These are phyloP conservation scores for Colletotrichum cordylinicola DNA, from an alignment of 2,329 filamentous ascomycete species.

Conservation along the genomic window DNA sequence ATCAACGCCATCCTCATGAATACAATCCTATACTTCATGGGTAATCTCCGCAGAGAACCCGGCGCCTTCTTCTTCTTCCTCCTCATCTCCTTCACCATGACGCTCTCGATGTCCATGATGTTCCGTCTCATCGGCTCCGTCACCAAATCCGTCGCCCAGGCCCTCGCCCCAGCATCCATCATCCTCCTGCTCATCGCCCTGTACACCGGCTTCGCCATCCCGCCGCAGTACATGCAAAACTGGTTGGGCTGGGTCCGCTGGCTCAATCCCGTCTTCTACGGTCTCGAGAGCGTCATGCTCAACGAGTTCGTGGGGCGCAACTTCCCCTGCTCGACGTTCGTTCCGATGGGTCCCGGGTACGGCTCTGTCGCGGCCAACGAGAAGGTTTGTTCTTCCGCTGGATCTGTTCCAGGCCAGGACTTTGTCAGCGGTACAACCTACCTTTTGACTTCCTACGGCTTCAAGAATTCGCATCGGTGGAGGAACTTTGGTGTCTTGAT, in stretches of 20 bases:
- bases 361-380: slow-evolving; percentile 28
- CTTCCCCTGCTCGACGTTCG: slow-evolving; percentile 50
- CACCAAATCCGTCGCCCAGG: slow-evolving; percentile 56
- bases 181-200: slow-evolving; percentile 50
- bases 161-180: slow-evolving; percentile 57
- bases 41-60: slow-evolving; percentile 50
- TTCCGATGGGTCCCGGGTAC: slow-evolving; percentile 34
- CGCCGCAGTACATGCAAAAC: slow-evolving; percentile 50
- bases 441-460: slow-evolving; percentile 52
- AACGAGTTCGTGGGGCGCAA: slow-evolving; percentile 62
- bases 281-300: slow-evolving; percentile 66
- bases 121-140: slow-evolving; percentile 53
- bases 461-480: slow-evolving; percentile 56
- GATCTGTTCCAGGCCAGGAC: slow-evolving; percentile 48
- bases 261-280: slow-evolving; percentile 68
- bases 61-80: slow-evolving; percentile 71
- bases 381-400: slow-evolving; percentile 53
- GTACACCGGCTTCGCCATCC: slow-evolving; percentile 54
- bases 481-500: slow-evolving; percentile 61
- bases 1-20: slow-evolving; percentile 41
- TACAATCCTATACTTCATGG: slow-evolving; percentile 47
- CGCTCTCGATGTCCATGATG: slow-evolving; percentile 69
- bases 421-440: slow-evolving; percentile 54
- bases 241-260: slow-evolving; percentile 65
- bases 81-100: slow-evolving; percentile 63